Evolutionary conservation across 164 flowering plant species (phyloP), one percentile per base, ranked within the genome.

Genomic region (Nelumbo lutea): DNA sequence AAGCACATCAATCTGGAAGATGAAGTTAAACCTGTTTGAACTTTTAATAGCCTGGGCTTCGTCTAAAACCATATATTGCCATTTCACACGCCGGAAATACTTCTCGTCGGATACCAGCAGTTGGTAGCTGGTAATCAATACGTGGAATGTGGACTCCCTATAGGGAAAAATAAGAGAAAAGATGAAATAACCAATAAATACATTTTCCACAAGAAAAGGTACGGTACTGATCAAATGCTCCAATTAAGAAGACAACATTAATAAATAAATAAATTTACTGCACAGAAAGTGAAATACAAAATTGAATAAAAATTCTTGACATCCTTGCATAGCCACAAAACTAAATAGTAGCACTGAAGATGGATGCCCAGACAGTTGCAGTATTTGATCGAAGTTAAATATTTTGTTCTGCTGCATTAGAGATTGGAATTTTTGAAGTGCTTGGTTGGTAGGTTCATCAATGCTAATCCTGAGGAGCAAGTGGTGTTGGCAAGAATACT

Each of bases 11-110:
- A 7, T 60, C 39, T 59, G 60, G 46, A 47, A 48, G 42, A 47
- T 4, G n/a, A 27, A 27, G 40, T 45, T 63, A 66, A 62, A 92
- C 98, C 98, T 95, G 81, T 71, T 80, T 6, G 99, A 73, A 83
- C 96, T 95, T 82, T 95, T 95, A 70, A 95, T 95, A 57, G 99
- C 99, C 71, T 95, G 99, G 44, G 99, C 99, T 78, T 95, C 99
- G 85, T 95, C 99, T 69, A 95, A 81, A 42, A 95, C 98, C 98
- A 95, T 92, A 76, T 92, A 95, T 75, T 95, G 98, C 99, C 99
- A 95, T 75, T 90, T 95, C 64, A 95, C 96, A 73, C 99, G 97
- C 1, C 90, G 90, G 69, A 95, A 90, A 73, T 84, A 89, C 80
- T 95, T 95, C 83, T 95, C 98, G 79, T 95, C 99, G 61, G 89